A percentile compares a stretch with the other conserved stretches of the same genome.
Evolutionary conservation across 306 rosid genomes (phyloP).

Genomic region (Morella rubra): DNA sequence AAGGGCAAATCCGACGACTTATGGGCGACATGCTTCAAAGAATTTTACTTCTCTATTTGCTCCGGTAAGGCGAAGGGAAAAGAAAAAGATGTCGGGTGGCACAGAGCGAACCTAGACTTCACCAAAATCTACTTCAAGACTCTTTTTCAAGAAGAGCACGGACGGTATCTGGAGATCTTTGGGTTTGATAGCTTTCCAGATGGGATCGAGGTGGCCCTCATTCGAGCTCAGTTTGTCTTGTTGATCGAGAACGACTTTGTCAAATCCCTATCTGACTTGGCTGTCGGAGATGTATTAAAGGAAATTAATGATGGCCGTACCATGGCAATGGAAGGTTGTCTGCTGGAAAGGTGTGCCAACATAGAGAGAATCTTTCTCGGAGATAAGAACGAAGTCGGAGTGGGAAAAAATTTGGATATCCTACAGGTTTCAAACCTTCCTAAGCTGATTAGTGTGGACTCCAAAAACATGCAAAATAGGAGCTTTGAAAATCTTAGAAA

Average conservation of each 20-base stretch:
- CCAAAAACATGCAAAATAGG: neutral
- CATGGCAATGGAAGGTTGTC: constrained; percentile 29
- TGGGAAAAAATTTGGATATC: constrained; percentile 11
- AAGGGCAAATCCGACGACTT: constrained; percentile 18
- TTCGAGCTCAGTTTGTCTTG: constrained; percentile 4
- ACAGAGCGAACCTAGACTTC: neutral
- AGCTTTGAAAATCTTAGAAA: constrained; percentile 27
- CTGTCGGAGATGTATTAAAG: neutral
- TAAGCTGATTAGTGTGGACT: constrained; percentile 12
- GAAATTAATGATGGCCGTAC: neutral
- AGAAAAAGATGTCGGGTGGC: neutral
- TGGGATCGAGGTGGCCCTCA: constrained; percentile 13
- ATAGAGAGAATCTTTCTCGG: constrained; percentile 12
- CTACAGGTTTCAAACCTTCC: constrained; percentile 44
- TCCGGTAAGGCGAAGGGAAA: neutral
- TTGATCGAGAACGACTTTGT: constrained; percentile 27
- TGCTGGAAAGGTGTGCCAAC: constrained; percentile 29
- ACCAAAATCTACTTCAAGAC: neutral
- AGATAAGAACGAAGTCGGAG: neutral
- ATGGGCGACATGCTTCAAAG: constrained; percentile 25
- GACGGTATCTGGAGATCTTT: constrained; percentile 11
- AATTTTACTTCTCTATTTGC: constrained; percentile 27
- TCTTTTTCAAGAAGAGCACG: neutral
- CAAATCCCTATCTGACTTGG: constrained; percentile 21
- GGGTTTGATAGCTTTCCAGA: neutral